Percentiles rank a stretch among this genome's conserved stretches.
These are phyloP conservation scores for Euphorbia pulcherrima DNA, from an alignment of 345 rosid genomes.

Conservation along the genomic window DNA sequence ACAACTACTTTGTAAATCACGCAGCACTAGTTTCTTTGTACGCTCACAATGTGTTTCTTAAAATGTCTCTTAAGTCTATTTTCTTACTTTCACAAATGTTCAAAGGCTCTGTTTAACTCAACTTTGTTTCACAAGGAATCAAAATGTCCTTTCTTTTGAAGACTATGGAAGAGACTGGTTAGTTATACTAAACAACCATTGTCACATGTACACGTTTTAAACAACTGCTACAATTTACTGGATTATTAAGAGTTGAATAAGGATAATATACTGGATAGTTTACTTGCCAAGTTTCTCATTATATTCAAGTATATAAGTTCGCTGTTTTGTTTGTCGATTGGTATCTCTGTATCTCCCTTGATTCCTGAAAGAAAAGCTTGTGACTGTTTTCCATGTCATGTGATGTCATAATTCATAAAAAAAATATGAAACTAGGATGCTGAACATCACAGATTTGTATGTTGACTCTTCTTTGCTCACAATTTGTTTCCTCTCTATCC, in stretches of 20 bases:
- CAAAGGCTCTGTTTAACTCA: neutral
- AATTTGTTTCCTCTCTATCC: neutral
- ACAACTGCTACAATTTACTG: neutral
- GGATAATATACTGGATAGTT: no score
- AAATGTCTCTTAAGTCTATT: neutral
- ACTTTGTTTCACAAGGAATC: neutral
- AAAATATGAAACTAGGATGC: neutral
- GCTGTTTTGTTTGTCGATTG: neutral
- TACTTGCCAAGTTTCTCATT: neutral
- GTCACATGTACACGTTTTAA: neutral
- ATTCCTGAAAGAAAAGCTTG: neutral
- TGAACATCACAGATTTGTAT: neutral
- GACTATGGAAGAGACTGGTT: neutral
- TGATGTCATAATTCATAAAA: neutral
- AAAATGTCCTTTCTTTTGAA: neutral
- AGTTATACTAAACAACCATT: neutral
- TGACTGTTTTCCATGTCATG: neutral
- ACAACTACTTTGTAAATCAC: neutral
- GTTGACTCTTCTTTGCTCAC: neutral
- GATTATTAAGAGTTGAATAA: neutral
- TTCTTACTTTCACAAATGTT: neutral
- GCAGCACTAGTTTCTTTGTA: neutral
- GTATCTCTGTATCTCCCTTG: neutral
- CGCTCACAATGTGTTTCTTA: neutral
- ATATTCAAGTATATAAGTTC: neutral